Conservation (phyloP, 768 basidiomycete species). For the Pulveroboletus ravenelii region DNA sequence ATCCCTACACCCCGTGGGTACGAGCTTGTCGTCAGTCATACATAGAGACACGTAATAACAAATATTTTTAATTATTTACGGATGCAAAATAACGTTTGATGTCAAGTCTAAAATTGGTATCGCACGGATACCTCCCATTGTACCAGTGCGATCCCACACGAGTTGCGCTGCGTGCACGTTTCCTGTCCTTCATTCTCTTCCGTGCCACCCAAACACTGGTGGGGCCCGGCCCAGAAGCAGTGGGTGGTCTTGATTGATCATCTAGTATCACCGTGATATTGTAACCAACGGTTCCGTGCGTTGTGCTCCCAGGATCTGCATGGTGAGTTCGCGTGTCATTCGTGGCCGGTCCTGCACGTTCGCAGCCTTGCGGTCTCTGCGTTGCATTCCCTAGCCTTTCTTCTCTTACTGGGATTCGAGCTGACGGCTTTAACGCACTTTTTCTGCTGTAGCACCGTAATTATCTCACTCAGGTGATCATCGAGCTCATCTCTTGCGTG, state of each 20-base stretch:
- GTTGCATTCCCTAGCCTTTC: constrained; percentile 17
- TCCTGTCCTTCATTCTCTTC: constrained; percentile 10
- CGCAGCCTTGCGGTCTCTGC: constrained; percentile 23
- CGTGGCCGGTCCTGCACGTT: constrained; percentile 12
- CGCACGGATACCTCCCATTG: background rate
- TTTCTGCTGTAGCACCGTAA: constrained; percentile 25
- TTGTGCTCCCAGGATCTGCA: constrained; percentile 16
- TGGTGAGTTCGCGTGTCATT: constrained; percentile 20
- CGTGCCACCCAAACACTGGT: constrained; percentile 2
- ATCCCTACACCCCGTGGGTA: background rate
- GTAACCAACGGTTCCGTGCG: constrained; percentile 2
- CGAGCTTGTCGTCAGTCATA: background rate
- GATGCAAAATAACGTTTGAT: constrained; percentile 7
- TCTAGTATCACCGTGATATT: constrained; percentile 3
- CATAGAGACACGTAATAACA: constrained; percentile 2
- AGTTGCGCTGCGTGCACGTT: constrained; percentile 13
- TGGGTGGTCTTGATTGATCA: constrained; percentile 29
- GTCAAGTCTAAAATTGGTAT: constrained; percentile 8
- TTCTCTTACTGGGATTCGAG: constrained; percentile 8
- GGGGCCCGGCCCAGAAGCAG: constrained; percentile 1
- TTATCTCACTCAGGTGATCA: constrained; percentile 28
- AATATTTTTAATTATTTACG: constrained; percentile 4
- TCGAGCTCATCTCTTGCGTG: constrained; percentile 24
- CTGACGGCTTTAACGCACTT: constrained; percentile 12
- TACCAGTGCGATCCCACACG: constrained; percentile 12